Percentiles rank a stretch among this genome's conserved stretches.
Conservation (phyloP, 139 green algal genomes). For the Axilococcus clingmanii region DNA sequence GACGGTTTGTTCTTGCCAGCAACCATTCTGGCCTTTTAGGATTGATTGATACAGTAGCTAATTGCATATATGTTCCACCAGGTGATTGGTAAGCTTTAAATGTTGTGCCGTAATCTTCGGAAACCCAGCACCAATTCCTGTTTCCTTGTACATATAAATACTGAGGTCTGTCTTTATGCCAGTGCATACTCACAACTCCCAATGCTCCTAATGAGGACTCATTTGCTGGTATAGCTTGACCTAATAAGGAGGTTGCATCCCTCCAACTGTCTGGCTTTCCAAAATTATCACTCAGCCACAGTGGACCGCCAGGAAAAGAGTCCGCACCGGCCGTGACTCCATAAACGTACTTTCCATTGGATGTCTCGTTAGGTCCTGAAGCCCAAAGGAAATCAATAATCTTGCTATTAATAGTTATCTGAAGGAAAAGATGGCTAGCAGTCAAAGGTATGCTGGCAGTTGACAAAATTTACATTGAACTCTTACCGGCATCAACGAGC, state of each 20-base stretch:
- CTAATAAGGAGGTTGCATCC: conserved; percentile 21
- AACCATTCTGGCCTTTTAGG: conserved; percentile 35
- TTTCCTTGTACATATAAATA: conserved; percentile 33
- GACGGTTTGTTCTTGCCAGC: conserved; percentile 27
- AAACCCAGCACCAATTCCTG: conserved; percentile 27
- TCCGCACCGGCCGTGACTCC: conserved; percentile 14
- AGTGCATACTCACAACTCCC: conserved; percentile 28
- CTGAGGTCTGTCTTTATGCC: conserved; percentile 14
- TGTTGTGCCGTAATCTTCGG: conserved; percentile 25
- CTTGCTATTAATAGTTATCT: no score
- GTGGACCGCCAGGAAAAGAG: conserved; percentile 19
- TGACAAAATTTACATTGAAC: no score
- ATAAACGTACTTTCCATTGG: no score
- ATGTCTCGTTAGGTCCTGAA: background rate
- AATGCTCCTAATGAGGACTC: conserved; percentile 1
- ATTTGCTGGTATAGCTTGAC: conserved; percentile 3
- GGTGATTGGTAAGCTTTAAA: conserved; percentile 26
- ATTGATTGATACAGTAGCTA: conserved; percentile 26
- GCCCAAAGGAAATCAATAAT: conserved; percentile 7
- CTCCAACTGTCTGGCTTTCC: conserved; percentile 22
- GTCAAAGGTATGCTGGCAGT: no score
- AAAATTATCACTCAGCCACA: conserved; percentile 34
- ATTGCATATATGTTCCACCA: conserved; percentile 1
- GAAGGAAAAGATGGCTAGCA: no score
- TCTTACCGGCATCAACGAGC: conserved; percentile 19